These are phyloP conservation scores for Claviceps fusiformis DNA, from an alignment of 2,329 filamentous ascomycete species.

Conservation along the genomic window DNA sequence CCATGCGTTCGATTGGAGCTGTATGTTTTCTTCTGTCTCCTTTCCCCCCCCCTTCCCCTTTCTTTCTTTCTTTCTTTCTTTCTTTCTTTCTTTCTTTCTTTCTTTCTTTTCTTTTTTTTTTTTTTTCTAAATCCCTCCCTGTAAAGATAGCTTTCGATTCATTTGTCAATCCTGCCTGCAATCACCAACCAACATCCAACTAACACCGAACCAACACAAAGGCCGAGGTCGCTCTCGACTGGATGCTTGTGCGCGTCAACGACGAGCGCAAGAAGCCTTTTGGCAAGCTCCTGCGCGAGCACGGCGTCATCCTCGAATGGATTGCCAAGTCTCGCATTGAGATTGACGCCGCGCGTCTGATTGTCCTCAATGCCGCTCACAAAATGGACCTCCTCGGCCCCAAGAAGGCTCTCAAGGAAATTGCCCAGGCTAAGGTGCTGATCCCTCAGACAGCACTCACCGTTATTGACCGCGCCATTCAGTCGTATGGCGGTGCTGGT, in stretches of 20 bases:
- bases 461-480: conserved; percentile 88
- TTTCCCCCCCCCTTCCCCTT: too few relatives aligned
- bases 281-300: conserved; percentile 71
- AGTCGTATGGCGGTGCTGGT: conserved; percentile 82
- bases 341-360: conserved; percentile 78
- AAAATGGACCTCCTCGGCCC: conserved; percentile 84
- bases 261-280: conserved; percentile 85
- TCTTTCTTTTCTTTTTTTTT: not conserved
- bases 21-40: conserved; percentile 26
- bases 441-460: conserved; percentile 69
- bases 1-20: conserved; percentile 87
- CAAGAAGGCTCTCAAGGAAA: conserved; percentile 83
- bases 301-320: conserved; percentile 92
- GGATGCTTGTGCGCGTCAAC: conserved; percentile 89
- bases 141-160: too few relatives aligned
- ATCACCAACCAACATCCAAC: not conserved
- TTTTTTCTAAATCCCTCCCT: too few relatives aligned
- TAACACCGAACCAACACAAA: conserved; percentile 12
- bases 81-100: too few relatives aligned
- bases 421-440: conserved; percentile 88
- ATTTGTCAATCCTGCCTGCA: too few relatives aligned
- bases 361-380: conserved; percentile 88
- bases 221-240: conserved; percentile 83
- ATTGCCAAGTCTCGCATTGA: conserved; percentile 86
- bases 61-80: not conserved